These are phyloP conservation scores for Cardamine chenopodiifolia DNA, from an alignment of 345 rosid species.

Conservation along the genomic window DNA sequence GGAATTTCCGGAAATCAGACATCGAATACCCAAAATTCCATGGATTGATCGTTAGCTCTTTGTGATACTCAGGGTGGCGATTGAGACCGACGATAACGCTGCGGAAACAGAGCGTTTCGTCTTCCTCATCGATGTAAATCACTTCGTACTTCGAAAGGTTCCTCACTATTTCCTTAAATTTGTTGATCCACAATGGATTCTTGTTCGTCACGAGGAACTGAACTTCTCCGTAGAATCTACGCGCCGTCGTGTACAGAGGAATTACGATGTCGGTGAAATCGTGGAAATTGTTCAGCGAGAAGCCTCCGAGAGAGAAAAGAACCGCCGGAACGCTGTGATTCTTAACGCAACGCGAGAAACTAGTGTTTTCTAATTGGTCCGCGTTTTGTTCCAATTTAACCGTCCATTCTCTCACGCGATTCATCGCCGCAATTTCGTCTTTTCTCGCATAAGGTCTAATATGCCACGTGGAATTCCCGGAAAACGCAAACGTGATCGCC, in stretches of 20 bases:
- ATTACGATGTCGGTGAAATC: slow-evolving; percentile 72
- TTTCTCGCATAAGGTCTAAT: slow-evolving; percentile 75
- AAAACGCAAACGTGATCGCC: slow-evolving; percentile 30
- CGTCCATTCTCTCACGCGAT: slow-evolving; percentile 57
- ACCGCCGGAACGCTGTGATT: slow-evolving; percentile 57
- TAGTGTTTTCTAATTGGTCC: neutral
- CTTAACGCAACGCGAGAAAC: slow-evolving; percentile 17
- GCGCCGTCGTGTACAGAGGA: slow-evolving; percentile 62
- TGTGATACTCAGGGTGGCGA: slow-evolving; percentile 44
- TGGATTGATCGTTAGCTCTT: slow-evolving; percentile 63
- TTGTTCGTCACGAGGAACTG: slow-evolving; percentile 62
- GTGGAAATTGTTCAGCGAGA: slow-evolving; percentile 71
- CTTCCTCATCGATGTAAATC: slow-evolving; percentile 56
- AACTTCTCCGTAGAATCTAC: slow-evolving; percentile 59
- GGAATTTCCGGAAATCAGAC: slow-evolving; percentile 57
- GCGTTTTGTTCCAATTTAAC: slow-evolving; percentile 42
- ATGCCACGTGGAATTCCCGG: slow-evolving; percentile 47
- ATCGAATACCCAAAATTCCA: slow-evolving; percentile 52
- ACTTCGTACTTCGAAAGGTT: slow-evolving; percentile 55
- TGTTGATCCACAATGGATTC: slow-evolving; percentile 49
- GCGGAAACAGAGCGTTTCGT: slow-evolving; percentile 64
- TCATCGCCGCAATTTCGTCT: slow-evolving; percentile 57
- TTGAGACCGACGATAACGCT: slow-evolving; percentile 60
- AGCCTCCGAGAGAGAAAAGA: slow-evolving; percentile 78
- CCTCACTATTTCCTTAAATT: slow-evolving; percentile 52